A percentile compares a stretch with the other conserved stretches of the same genome.
phyloP scores from a whole-genome alignment of 371 early-diverging fungal species.

The Mortierella sp. region DNA sequence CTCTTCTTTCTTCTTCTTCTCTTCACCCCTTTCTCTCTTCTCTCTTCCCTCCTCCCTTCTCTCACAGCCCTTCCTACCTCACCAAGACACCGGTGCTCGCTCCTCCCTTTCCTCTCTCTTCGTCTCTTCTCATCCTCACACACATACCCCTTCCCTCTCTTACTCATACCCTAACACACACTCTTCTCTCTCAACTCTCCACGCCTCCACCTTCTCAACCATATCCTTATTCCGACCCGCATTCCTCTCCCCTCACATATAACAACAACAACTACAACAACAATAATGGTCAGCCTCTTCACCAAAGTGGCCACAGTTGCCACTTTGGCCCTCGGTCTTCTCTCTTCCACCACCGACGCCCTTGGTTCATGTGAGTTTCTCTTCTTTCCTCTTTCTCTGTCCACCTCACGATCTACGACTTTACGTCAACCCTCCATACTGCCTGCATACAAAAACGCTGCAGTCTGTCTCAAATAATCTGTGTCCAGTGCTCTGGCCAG shows the following conservation, averaged over 20 bases:
- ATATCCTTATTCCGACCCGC: background rate
- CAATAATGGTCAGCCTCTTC: conserved; percentile 31
- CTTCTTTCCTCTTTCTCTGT: background rate
- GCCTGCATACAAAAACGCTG: background rate
- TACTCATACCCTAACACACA: background rate
- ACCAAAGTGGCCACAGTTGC: conserved; percentile 36
- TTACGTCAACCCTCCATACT: background rate
- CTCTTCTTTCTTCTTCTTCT: background rate
- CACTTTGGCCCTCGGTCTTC: conserved; percentile 37
- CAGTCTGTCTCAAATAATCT: background rate
- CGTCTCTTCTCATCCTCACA: background rate
- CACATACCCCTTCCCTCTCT: background rate
- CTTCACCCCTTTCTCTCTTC: background rate
- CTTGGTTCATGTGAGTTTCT: conserved; percentile 33
- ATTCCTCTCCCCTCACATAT: conserved; percentile 2
- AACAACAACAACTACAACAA: background rate
- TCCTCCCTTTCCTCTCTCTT: background rate
- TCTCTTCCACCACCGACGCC: conserved; percentile 34
- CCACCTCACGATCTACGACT: background rate
- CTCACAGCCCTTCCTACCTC: conserved; percentile 28
- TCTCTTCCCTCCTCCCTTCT: background rate
- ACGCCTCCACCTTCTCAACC: background rate
- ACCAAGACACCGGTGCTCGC: conserved; percentile 39
- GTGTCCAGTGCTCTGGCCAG: background rate
- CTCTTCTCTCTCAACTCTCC: background rate